Conservation (phyloP, 2,329 filamentous ascomycete species). For the Hymenoscyphus occultus region DNA sequence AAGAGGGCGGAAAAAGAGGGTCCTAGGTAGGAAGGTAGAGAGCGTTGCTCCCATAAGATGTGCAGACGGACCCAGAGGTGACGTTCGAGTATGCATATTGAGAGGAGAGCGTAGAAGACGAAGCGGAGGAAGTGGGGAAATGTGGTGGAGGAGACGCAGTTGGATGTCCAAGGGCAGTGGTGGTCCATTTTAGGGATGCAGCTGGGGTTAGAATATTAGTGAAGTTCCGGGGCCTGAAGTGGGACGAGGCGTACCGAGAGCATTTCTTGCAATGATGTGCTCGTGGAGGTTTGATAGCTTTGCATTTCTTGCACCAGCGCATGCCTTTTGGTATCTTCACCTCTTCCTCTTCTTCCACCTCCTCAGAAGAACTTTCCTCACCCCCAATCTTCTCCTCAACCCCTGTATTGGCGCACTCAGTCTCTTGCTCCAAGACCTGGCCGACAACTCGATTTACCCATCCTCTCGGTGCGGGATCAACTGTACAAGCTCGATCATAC, state of each 20-base stretch:
- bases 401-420: slow-evolving; percentile 20
- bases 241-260: slow-evolving; percentile 46
- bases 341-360: slow-evolving; percentile 3
- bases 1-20: slow-evolving; percentile 58
- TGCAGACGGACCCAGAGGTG: slow-evolving; percentile 59
- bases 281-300: slow-evolving; percentile 69
- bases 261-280: slow-evolving; percentile 81
- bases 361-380: slow-evolving; percentile 11
- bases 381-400: slow-evolving; percentile 20
- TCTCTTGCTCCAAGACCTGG: slow-evolving; percentile 9
- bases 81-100: slow-evolving; percentile 57
- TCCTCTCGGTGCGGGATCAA: slow-evolving; percentile 55
- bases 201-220: slow-evolving; percentile 30
- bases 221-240: background rate
- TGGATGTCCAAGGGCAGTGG: slow-evolving; percentile 81
- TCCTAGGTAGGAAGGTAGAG: slow-evolving; percentile 71
- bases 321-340: slow-evolving; percentile 23
- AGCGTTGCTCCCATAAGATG: slow-evolving; percentile 61
- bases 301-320: slow-evolving; percentile 75
- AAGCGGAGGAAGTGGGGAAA: slow-evolving; percentile 83
- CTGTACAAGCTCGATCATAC: slow-evolving; percentile 60
- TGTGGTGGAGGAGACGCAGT: slow-evolving; percentile 79
- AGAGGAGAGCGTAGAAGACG: slow-evolving; percentile 62
- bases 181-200: slow-evolving; percentile 83
- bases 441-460: slow-evolving; percentile 23